Percentiles rank a stretch among this genome's conserved stretches.
Conservation (phyloP, 2,329 filamentous ascomycete genomes). For the Aspergillaceae sp. region DNA sequence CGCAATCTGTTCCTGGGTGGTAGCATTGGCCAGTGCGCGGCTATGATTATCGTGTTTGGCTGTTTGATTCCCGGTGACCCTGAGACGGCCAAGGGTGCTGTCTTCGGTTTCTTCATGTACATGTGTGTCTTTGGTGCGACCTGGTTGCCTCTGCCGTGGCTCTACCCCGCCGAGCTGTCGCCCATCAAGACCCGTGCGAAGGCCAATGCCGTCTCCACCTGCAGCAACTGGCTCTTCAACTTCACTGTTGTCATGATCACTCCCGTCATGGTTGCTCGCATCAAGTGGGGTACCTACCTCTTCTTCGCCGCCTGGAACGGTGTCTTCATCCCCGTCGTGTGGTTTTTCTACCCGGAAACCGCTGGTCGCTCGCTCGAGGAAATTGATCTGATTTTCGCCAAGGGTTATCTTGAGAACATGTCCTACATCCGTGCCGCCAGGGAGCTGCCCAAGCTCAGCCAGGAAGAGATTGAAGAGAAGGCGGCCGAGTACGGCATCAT, state of each 20-base stretch:
- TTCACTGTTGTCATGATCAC: slow-evolving; percentile 1
- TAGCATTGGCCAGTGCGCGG: background rate
- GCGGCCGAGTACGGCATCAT: slow-evolving; percentile 1
- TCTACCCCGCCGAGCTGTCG: slow-evolving; percentile 1
- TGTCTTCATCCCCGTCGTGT: slow-evolving; percentile 15
- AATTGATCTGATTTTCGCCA: slow-evolving; percentile 20
- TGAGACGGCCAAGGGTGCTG: slow-evolving; percentile 9
- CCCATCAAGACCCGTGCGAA: slow-evolving; percentile 1
- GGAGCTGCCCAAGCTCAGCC: background rate
- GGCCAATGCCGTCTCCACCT: slow-evolving; percentile 1
- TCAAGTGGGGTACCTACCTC: background rate
- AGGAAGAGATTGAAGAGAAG: slow-evolving; percentile 1
- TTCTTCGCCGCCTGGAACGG: slow-evolving; percentile 11
- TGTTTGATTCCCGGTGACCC: slow-evolving; percentile 5
- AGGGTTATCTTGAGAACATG: slow-evolving; percentile 3
- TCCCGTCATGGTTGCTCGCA: background rate
- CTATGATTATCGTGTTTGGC: slow-evolving; percentile 1
- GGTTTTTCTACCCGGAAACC: slow-evolving; percentile 23
- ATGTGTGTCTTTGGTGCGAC: background rate
- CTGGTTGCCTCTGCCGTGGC: background rate
- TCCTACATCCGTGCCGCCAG: background rate
- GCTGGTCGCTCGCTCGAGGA: slow-evolving; percentile 18
- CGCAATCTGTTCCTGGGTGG: slow-evolving; percentile 1
- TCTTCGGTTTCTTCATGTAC: slow-evolving; percentile 30
- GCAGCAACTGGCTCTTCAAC: slow-evolving; percentile 1